phyloP scores from a whole-genome alignment of 495 filamentous ascomycete species.

The Beverwykella pulmonaria region DNA sequence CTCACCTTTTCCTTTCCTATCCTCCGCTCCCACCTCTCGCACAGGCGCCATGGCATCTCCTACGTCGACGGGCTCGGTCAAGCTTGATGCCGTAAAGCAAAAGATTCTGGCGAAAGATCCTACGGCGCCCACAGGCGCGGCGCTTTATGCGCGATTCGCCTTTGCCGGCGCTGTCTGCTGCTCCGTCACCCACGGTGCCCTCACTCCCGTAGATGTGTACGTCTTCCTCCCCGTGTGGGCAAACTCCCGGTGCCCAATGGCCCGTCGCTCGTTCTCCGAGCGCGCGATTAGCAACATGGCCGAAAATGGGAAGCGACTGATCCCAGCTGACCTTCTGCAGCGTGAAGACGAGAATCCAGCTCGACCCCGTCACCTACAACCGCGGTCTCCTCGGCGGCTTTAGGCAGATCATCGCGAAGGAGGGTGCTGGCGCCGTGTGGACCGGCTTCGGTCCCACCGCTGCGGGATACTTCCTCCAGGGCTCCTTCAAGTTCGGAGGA shows the following conservation, averaged over 20 bases:
- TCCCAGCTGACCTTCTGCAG: constrained; percentile 40
- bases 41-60: constrained; percentile 35
- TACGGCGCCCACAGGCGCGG: constrained; percentile 45
- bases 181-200: constrained; percentile 86
- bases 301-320: background rate
- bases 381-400: constrained; percentile 50
- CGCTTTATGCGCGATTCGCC: constrained; percentile 70
- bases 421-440: constrained; percentile 48
- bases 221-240: constrained; percentile 46
- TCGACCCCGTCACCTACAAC: constrained; percentile 52
- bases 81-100: constrained; percentile 48
- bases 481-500: constrained; percentile 53
- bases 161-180: constrained; percentile 94
- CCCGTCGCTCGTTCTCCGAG: background rate
- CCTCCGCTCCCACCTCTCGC: constrained; percentile 1
- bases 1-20: constrained; percentile 1
- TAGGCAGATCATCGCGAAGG: constrained; percentile 47
- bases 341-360: constrained; percentile 52
- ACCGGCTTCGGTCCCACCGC: constrained; percentile 50
- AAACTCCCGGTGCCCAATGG: constrained; percentile 20
- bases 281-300: constrained; percentile 7
- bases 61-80: constrained; percentile 43
- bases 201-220: constrained; percentile 97
- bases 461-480: constrained; percentile 53
- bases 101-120: constrained; percentile 39